phyloP scores from a whole-genome alignment of 2,329 filamentous ascomycete species.

The Curvularia sp. region DNA sequence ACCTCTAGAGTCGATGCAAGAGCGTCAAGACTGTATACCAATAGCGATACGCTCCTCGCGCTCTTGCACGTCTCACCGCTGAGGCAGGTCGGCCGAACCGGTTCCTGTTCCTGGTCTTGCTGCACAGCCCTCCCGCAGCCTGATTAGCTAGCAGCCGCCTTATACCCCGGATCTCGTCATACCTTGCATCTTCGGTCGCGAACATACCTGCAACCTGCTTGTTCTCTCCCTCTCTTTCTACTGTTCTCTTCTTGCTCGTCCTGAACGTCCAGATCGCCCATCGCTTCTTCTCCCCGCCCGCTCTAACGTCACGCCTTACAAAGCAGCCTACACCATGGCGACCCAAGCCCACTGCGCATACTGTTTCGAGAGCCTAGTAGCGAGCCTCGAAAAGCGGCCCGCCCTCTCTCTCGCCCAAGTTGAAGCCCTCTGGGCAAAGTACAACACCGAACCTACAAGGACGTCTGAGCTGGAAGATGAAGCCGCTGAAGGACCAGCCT shows the following conservation, averaged over 20 bases:
- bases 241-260: constrained; percentile 4
- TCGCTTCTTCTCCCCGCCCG: background rate
- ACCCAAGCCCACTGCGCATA: constrained; percentile 84
- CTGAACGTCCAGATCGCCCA: background rate
- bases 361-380: constrained; percentile 87
- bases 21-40: constrained; percentile 25
- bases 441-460: constrained; percentile 48
- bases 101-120: constrained; percentile 14
- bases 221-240: constrained; percentile 1
- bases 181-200: constrained; percentile 5
- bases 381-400: constrained; percentile 74
- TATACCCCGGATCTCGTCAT: constrained; percentile 21
- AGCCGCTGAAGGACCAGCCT: constrained; percentile 22
- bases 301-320: background rate
- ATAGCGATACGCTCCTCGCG: constrained; percentile 26
- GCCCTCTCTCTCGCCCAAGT: constrained; percentile 72
- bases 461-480: constrained; percentile 19
- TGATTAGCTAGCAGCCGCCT: constrained; percentile 12
- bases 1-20: constrained; percentile 37
- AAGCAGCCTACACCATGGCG: constrained; percentile 69
- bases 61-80: constrained; percentile 39
- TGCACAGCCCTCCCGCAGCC: constrained; percentile 17
- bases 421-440: constrained; percentile 70
- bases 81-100: constrained; percentile 23
- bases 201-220: background rate